Percentiles rank a stretch among this genome's conserved stretches.
Evolutionary conservation across 805 yeast species (phyloP).

Genomic region (Lachancea lanzarotensis): DNA sequence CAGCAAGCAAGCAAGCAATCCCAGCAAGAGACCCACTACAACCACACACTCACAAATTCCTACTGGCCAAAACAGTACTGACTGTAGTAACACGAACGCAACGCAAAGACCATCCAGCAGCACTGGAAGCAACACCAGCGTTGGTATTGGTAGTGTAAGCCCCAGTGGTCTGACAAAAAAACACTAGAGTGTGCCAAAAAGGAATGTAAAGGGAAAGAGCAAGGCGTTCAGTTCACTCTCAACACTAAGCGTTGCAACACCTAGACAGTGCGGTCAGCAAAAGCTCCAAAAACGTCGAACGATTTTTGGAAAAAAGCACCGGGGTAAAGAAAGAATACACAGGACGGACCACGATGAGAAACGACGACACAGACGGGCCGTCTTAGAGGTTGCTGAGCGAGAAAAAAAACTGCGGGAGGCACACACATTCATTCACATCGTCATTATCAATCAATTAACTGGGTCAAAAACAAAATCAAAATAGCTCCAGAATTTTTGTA

Average conservation of each 20-base stretch:
- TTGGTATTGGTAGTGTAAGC: too few species aligned
- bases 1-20: too few species aligned
- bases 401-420: conserved; percentile 5
- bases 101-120: too few species aligned
- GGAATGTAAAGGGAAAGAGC: not conserved
- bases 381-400: not conserved
- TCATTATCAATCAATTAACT: not conserved
- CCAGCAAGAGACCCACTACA: too few species aligned
- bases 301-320: conserved; percentile 6
- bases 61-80: not conserved
- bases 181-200: not conserved
- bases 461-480: too few species aligned
- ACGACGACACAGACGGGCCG: too few species aligned
- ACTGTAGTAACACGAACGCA: not conserved
- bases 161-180: not conserved
- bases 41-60: not conserved
- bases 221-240: too few species aligned
- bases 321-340: conserved; percentile 1
- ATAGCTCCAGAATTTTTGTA: too few species aligned
- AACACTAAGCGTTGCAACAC: not conserved
- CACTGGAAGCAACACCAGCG: too few species aligned
- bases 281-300: not conserved
- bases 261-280: not conserved
- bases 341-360: too few species aligned
- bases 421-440: not conserved